phyloP scores from a whole-genome alignment of 2,329 filamentous ascomycete species.

The Aspergillus spinulosporus region DNA sequence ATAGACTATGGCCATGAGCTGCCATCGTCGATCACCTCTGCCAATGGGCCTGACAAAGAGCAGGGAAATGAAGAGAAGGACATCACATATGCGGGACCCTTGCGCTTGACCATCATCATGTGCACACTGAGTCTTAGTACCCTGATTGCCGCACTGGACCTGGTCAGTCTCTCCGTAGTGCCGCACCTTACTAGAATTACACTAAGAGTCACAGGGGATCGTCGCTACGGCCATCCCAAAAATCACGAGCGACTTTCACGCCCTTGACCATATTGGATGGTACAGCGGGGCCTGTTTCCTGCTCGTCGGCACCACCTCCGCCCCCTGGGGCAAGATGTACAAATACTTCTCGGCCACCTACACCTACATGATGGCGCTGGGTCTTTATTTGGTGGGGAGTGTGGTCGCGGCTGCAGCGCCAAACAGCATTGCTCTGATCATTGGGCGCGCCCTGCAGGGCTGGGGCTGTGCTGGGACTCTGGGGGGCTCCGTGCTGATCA shows the following conservation, averaged over 20 bases:
- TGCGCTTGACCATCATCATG: neutral
- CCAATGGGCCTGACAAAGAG: neutral
- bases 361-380: neutral
- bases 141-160: neutral
- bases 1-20: neutral
- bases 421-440: neutral
- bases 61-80: neutral
- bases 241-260: neutral
- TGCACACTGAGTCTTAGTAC: neutral
- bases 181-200: neutral
- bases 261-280: neutral
- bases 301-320: neutral
- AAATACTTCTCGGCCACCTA: neutral
- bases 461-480: neutral
- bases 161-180: neutral
- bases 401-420: neutral
- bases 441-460: neutral
- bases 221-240: neutral
- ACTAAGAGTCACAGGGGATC: neutral
- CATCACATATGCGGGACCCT: neutral
- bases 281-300: neutral
- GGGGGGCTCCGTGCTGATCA: neutral
- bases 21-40: neutral
- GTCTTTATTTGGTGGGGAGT: neutral
- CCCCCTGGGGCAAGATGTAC: neutral